These are phyloP conservation scores for Myxozyma melibiosi DNA, from an alignment of 805 yeast genomes.

Conservation along the genomic window DNA sequence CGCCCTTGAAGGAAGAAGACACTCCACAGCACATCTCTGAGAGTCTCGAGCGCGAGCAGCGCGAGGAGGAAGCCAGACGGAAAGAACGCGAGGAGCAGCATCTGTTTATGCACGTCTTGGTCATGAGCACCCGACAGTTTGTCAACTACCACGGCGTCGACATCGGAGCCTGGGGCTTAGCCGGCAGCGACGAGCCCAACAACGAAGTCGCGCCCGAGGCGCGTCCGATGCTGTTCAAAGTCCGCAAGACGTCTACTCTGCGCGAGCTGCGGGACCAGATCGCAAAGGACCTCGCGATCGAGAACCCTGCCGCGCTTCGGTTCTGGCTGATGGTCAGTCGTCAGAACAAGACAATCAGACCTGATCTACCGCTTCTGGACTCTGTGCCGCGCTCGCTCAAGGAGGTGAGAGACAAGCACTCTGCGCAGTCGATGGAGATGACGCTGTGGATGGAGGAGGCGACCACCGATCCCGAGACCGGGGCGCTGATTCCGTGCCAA, in stretches of 20 bases:
- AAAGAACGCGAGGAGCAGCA: constrained; percentile 74
- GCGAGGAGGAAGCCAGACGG: constrained; percentile 55
- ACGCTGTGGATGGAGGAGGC: constrained; percentile 69
- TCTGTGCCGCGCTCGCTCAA: constrained; percentile 45
- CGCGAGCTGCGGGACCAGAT: constrained; percentile 54
- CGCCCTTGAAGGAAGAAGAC: constrained; percentile 55
- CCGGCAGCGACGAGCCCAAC: constrained; percentile 41
- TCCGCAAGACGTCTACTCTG: constrained; percentile 60
- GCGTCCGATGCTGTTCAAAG: constrained; percentile 53
- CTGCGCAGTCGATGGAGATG: constrained; percentile 53
- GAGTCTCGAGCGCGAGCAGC: constrained; percentile 64
- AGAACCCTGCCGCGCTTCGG: constrained; percentile 46
- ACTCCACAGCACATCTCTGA: constrained; percentile 70
- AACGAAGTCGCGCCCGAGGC: constrained; percentile 45
- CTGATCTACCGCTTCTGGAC: constrained; percentile 49
- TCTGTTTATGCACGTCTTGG: constrained; percentile 57
- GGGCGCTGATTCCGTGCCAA: constrained; percentile 24
- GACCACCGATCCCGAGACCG: constrained; percentile 29
- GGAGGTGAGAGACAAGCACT: constrained; percentile 52
- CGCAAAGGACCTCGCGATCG: constrained; percentile 48
- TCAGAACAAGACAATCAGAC: constrained; percentile 69
- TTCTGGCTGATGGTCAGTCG: constrained; percentile 70
- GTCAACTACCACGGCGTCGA: constrained; percentile 72
- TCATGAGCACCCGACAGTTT: constrained; percentile 59
- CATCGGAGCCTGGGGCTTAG: constrained; percentile 71